phyloP scores from a whole-genome alignment of 2,329 filamentous ascomycete genomes.

The Stemphylium lycopersici region DNA sequence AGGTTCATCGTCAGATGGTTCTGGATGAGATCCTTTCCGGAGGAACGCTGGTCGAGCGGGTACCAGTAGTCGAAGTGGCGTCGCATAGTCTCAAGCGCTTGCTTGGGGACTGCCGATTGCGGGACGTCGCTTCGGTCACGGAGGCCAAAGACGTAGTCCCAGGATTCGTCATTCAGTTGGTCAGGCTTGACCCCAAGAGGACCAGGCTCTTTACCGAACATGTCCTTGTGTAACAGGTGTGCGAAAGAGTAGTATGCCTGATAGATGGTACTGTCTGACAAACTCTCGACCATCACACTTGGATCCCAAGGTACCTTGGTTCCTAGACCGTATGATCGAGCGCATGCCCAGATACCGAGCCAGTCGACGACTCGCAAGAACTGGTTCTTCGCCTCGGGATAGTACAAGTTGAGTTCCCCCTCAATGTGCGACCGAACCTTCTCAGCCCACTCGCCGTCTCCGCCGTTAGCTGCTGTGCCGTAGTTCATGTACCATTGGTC shows the following conservation, averaged over 20 bases:
- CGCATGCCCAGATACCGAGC: conserved; percentile 87
- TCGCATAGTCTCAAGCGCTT: conserved; percentile 78
- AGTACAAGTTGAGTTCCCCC: conserved; percentile 78
- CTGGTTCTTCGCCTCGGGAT: conserved; percentile 59
- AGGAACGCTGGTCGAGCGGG: conserved; percentile 84
- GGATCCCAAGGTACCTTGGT: conserved; percentile 95
- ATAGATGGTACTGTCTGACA: conserved; percentile 93
- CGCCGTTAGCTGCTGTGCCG: conserved; percentile 68
- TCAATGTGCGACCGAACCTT: conserved; percentile 57
- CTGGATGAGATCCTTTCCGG: conserved; percentile 74
- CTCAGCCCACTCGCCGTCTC: conserved; percentile 77
- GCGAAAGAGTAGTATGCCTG: conserved; percentile 72
- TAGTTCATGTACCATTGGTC: conserved; percentile 99
- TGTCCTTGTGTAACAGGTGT: conserved; percentile 76
- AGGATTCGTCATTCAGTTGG: conserved; percentile 93
- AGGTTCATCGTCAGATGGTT: conserved; percentile 97
- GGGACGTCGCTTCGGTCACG: conserved; percentile 73
- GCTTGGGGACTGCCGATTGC: conserved; percentile 73
- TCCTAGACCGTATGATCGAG: conserved; percentile 87
- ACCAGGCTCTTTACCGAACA: conserved; percentile 70
- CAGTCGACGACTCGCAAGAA: conserved; percentile 88
- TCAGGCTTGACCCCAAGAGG: conserved; percentile 67
- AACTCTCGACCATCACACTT: conserved; percentile 86
- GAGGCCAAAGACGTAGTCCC: conserved; percentile 92
- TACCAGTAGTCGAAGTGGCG: conserved; percentile 98